Evolutionary conservation across 1,284 basidiomycete genomes (phyloP).

Genomic region (Fomitopsis pinicola): DNA sequence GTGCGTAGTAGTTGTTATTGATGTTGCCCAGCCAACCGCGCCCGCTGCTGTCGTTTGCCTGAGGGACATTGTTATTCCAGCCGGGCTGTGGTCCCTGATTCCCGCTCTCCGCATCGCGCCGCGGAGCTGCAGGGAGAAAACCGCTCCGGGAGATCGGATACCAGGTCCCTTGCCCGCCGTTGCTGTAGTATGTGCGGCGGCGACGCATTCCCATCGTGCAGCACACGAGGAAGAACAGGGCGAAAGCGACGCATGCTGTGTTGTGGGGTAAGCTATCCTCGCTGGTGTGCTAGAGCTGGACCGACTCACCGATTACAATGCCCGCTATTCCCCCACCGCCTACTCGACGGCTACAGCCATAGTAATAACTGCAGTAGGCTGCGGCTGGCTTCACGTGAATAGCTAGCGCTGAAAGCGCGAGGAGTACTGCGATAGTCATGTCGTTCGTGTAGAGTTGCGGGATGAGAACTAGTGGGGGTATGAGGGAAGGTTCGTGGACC

Average conservation of each 20-base stretch:
- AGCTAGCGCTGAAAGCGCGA: background rate
- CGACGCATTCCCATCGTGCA: conserved; percentile 10
- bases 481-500: background rate
- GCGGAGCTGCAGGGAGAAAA: background rate
- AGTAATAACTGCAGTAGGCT: conserved; percentile 6
- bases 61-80: conserved; percentile 9
- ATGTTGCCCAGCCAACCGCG: conserved; percentile 1
- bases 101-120: conserved; percentile 9
- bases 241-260: conserved; percentile 3
- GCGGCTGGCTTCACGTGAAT: conserved; percentile 5
- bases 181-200: conserved; percentile 1
- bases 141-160: background rate
- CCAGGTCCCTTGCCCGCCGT: background rate
- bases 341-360: background rate
- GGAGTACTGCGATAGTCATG: background rate
- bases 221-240: conserved; percentile 8
- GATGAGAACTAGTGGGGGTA: background rate
- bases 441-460: too few species aligned
- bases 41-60: background rate
- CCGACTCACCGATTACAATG: conserved; percentile 14
- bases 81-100: conserved; percentile 4
- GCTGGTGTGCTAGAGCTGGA: background rate
- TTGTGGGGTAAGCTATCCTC: background rate
- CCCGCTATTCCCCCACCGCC: conserved; percentile 15
- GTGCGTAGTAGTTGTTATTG: background rate